Conservation (phyloP, 768 basidiomycete genomes). For the Agrocybe chaxingu region DNA sequence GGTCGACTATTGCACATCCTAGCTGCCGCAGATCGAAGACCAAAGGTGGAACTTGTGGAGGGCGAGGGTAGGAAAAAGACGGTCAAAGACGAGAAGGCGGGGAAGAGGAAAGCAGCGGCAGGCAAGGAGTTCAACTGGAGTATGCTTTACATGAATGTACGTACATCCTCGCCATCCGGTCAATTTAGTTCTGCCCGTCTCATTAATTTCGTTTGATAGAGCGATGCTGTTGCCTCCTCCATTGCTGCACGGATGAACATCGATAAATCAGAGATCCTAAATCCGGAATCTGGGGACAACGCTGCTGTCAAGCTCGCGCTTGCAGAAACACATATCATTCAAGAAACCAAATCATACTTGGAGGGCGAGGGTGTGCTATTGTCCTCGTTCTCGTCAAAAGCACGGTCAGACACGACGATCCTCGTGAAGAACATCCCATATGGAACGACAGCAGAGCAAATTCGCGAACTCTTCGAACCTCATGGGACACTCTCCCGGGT, state of each 20-base stretch:
- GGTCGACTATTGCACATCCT: slow-evolving; percentile 90
- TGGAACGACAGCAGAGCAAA: slow-evolving; percentile 71
- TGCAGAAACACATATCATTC: slow-evolving; percentile 94
- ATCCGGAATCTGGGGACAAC: slow-evolving; percentile 70
- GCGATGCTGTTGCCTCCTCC: slow-evolving; percentile 89
- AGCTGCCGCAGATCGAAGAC: slow-evolving; percentile 70
- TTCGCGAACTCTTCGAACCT: slow-evolving; percentile 75
- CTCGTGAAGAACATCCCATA: slow-evolving; percentile 97
- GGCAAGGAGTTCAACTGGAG: slow-evolving; percentile 90
- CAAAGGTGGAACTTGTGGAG: slow-evolving; percentile 41
- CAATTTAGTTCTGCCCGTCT: slow-evolving; percentile 12
- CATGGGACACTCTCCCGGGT: slow-evolving; percentile 72
- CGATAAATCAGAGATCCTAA: slow-evolving; percentile 83
- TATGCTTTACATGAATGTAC: slow-evolving; percentile 96
- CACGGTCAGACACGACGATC: slow-evolving; percentile 75
- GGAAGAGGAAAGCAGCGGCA: slow-evolving; percentile 62
- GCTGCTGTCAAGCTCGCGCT: slow-evolving; percentile 93
- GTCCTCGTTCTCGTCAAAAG: slow-evolving; percentile 49
- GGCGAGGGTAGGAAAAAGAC: slow-evolving; percentile 42
- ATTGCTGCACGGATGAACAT: slow-evolving; percentile 88
- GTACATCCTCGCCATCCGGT: slow-evolving; percentile 30
- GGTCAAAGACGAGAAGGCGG: slow-evolving; percentile 58
- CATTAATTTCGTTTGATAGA: slow-evolving; percentile 41
- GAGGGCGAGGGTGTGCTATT: slow-evolving; percentile 72
- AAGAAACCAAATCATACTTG: slow-evolving; percentile 90